Evolutionary conservation across 257 asterid genomes (phyloP).

Genomic region (Solanum medicagineum): DNA sequence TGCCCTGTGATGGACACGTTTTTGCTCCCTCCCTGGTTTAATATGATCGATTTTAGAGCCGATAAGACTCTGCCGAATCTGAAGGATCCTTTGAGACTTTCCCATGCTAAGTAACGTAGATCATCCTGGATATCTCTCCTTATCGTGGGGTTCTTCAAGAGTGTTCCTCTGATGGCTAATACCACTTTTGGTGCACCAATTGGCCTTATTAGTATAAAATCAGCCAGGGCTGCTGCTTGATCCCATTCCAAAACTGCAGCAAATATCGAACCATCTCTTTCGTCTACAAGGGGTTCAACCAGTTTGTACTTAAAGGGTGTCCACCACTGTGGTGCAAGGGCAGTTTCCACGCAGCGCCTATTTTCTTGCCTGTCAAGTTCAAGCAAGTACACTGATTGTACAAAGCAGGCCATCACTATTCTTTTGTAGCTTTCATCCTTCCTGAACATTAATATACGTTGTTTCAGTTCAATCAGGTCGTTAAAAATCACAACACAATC

Average conservation of each 20-base stretch:
- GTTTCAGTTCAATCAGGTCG: not conserved
- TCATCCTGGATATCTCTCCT: constrained; percentile 71
- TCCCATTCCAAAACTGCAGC: constrained; percentile 81
- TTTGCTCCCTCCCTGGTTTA: constrained; percentile 36
- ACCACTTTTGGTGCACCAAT: constrained; percentile 66
- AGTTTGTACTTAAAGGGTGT: constrained; percentile 67
- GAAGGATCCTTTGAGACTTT: constrained; percentile 57
- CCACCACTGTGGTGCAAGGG: constrained; percentile 82
- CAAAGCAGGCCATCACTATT: constrained; percentile 63
- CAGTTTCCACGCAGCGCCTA: constrained; percentile 20
- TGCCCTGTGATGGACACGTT: constrained; percentile 60
- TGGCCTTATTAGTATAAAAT: constrained; percentile 49
- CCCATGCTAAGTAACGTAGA: constrained; percentile 61
- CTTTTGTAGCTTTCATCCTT: constrained; percentile 57
- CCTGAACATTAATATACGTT: constrained; percentile 22
- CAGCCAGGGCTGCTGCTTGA: constrained; percentile 52
- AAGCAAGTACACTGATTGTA: constrained; percentile 60
- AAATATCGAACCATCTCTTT: constrained; percentile 63
- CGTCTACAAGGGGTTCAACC: constrained; percentile 44
- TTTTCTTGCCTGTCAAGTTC: constrained; percentile 71
- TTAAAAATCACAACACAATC: not conserved
- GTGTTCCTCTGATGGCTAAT: constrained; percentile 55
- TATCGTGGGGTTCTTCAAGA: constrained; percentile 53
- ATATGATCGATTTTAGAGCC: constrained; percentile 26
- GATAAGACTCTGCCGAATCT: constrained; percentile 30